These are phyloP conservation scores for Ophidiomyces ophidiicola DNA, from an alignment of 2,329 filamentous ascomycete genomes.

Conservation along the genomic window DNA sequence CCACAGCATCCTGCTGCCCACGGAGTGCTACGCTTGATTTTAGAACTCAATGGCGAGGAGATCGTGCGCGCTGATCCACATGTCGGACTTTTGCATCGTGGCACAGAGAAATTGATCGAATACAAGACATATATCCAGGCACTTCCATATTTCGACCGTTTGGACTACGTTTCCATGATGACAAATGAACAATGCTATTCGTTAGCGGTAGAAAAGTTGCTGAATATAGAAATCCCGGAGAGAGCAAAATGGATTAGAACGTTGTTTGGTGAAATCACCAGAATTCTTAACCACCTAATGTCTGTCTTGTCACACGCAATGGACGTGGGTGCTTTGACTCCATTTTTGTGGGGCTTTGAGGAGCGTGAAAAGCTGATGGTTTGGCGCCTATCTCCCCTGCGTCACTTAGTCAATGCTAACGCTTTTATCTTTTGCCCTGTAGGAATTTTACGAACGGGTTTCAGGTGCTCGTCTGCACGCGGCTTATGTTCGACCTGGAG, in stretches of 20 bases:
- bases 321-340: slow-evolving; percentile 96
- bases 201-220: slow-evolving; percentile 89
- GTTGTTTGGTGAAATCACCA: slow-evolving; percentile 87
- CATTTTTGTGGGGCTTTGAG: slow-evolving; percentile 98
- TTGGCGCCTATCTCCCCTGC: slow-evolving; percentile 27
- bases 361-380: slow-evolving; percentile 99
- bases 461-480: slow-evolving; percentile 95
- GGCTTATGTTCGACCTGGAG: slow-evolving; percentile 90
- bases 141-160: slow-evolving; percentile 92
- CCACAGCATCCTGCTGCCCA: slow-evolving; percentile 97
- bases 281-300: slow-evolving; percentile 95
- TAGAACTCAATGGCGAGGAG: slow-evolving; percentile 95
- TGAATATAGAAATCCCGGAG: slow-evolving; percentile 92
- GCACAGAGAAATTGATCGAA: slow-evolving; percentile 98
- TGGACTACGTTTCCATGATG: slow-evolving; percentile 99
- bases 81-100: slow-evolving; percentile 88
- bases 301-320: slow-evolving; percentile 93
- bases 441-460: slow-evolving; percentile 99
- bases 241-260: slow-evolving; percentile 96
- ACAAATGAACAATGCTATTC: slow-evolving; percentile 98
- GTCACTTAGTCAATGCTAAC: not conserved
- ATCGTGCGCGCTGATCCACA: slow-evolving; percentile 94
- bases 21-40: slow-evolving; percentile 92
- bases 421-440: slow-evolving; percentile 14
- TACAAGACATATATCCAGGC: slow-evolving; percentile 99